Evolutionary conservation across 2,329 filamentous ascomycete species (phyloP), one percentile per base, ranked within the genome.

Genomic region (Fusarium avenaceum): DNA sequence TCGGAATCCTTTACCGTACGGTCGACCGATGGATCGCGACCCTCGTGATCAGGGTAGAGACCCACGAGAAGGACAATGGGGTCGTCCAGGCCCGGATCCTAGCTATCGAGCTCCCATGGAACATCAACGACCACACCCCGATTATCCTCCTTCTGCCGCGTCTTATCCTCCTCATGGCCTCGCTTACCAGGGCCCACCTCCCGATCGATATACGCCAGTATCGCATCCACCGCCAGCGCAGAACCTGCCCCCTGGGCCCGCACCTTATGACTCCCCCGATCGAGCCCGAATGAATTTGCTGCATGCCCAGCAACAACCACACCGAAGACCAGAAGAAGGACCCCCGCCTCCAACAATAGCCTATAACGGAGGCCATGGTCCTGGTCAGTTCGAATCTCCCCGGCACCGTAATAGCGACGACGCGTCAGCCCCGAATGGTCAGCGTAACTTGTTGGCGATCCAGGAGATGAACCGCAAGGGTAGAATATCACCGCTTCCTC

Each of bases 401-500:
- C 83, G 70, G 71, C 77, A 75, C 24, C 72, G 76, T 7, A 75
- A 69, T 30, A 76, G 77, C 67, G 87, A 86, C 51, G 86, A 85
- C 56, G 85, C 88, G 49, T 84, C 87, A 32, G 83, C 87, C 40
- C 84, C 87, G 52, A 80, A 79, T 54, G 65, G 68, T 47, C 89
- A 84, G 62, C 85, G 92, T 64, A 89, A 87, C 38, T 84, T 97
- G 43, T 82, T 97, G n/a, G 90, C 89, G 4, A 86, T 97, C 13
- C 93, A 96, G 72, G 90, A 92, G 58, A 90, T 90, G 62, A 94
- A 93, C 74, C 89, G 93, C 53, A 92, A 91, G 69, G 94, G 94
- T 3, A 90, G 94, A 48, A 86, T 93, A 39, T 97, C 95, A 10
- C 95, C 95, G 3, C 82, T 97, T 17, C 95, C 95, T 1, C 95